Evolutionary conservation across 495 filamentous ascomycete genomes (phyloP), one percentile per base, ranked within the genome.

Genomic region (Penicillium mononematosum): DNA sequence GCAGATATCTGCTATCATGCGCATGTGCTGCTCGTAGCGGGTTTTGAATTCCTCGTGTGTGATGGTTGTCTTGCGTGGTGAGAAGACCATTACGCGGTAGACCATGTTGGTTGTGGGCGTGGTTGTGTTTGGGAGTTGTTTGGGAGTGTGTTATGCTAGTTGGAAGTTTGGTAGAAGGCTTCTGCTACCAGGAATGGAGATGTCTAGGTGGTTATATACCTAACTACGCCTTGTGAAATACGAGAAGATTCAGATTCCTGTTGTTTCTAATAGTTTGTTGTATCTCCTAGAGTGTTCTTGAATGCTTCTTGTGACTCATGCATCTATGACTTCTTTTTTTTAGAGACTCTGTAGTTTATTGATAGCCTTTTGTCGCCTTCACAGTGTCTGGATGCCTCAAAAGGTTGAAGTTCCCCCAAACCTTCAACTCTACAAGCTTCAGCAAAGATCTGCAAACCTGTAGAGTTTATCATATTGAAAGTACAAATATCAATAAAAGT

Each of bases 11-110:
- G 22, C 43, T 24, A 45, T 7, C 22, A 45, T 45, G 12, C 12
- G 11, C 22, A 45, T 45, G 22, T 27, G 22, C 43, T 45, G 43
- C 22, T 45, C 43, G 43, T 45, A 45, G 43, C 43, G 43, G 43
- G 20, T 8, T n/a, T 45, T 45, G 43, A 45, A 45, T 27, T 45
- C 17, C 12, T 45, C 43, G 43, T 45, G 43, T 14, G 43, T 45
- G 22, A 45, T 45, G 22, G 5, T 20, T 4, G 43, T 11, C 11
- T 45, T 45, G 43, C 43, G 43, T 7, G 43, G 12, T 6, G 43
- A 22, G 11, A 45, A 45, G 20, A 45, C 5, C 43, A 45, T 45
- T 22, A 45, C 12, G 12, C 12, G 22, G 22, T 45, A 45, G 12
- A 8, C 12, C 43, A 45, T 45, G 43, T 6, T 22, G 43, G 14